These are phyloP conservation scores for Sarcocystis neurona DNA, from an alignment of 169 alveolate species.

Conservation along the genomic window DNA sequence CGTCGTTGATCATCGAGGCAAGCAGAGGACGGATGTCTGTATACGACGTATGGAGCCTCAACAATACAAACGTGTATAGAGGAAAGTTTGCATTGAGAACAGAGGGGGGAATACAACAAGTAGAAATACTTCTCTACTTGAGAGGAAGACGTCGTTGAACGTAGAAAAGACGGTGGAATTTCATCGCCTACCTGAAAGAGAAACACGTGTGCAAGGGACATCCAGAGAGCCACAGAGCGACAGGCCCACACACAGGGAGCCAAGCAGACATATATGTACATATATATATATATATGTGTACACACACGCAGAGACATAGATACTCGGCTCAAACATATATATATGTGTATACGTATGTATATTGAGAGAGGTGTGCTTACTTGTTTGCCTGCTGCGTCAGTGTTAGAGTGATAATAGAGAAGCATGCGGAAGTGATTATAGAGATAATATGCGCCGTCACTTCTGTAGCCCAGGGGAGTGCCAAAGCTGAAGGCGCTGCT, in stretches of 20 bases:
- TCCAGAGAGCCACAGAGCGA: no score
- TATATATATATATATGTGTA: background rate
- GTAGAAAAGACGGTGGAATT: no score
- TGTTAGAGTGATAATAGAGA: constrained; percentile 37
- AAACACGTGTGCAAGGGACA: no score
- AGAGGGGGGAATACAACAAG: no score
- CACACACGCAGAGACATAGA: background rate
- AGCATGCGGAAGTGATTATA: constrained; percentile 37
- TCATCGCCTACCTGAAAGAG: no score
- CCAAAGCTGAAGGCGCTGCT: constrained; percentile 46
- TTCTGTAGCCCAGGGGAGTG: constrained; percentile 35
- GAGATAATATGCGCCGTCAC: constrained; percentile 27
- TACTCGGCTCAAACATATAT: background rate
- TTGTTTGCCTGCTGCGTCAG: constrained; percentile 18
- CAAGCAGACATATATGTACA: background rate
- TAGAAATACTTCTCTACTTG: no score
- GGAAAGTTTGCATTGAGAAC: no score
- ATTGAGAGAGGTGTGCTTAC: background rate
- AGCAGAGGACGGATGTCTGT: no score
- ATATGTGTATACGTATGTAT: background rate
- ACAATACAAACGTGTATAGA: no score
- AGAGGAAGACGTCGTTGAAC: no score
- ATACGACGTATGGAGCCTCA: no score
- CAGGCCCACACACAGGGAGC: background rate
- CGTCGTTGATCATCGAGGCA: no score